These are phyloP conservation scores for Colletotrichum tanaceti DNA, from an alignment of 2,329 filamentous ascomycete genomes.

Conservation along the genomic window DNA sequence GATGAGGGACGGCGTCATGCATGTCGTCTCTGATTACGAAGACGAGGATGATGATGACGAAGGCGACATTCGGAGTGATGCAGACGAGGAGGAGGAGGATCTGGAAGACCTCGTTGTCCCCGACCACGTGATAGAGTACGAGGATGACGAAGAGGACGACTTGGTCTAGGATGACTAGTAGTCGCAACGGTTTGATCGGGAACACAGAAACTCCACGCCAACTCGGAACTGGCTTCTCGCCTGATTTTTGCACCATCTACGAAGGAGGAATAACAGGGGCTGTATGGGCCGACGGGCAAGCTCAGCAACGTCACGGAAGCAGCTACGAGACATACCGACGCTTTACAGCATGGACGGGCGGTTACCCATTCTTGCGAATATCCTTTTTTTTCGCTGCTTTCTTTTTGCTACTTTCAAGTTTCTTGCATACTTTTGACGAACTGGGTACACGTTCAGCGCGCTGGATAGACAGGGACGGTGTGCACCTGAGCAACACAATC, in stretches of 20 bases:
- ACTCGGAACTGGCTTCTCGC: neutral
- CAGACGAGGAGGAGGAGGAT: neutral
- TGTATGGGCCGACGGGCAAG: neutral
- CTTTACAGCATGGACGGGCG: neutral
- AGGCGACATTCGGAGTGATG: neutral
- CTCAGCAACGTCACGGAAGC: neutral
- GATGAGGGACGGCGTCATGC: neutral
- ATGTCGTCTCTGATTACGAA: neutral
- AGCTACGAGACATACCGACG: neutral
- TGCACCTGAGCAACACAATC: too few species aligned
- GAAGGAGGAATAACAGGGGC: neutral
- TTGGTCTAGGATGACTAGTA: neutral
- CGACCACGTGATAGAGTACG: constrained; percentile 11
- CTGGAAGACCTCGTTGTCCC: constrained; percentile 11
- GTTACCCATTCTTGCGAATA: too few species aligned
- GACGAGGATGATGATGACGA: constrained; percentile 5
- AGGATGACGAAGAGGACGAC: neutral
- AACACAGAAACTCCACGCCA: neutral
- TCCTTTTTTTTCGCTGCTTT: too few species aligned
- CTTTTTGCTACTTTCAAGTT: too few species aligned
- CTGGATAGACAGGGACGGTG: too few species aligned
- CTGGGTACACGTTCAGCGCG: too few species aligned
- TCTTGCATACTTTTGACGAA: too few species aligned
- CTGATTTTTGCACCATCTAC: neutral
- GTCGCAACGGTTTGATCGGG: neutral